A percentile compares a stretch with the other conserved stretches of the same genome.
phyloP scores from a whole-genome alignment of 768 basidiomycete genomes.

The Collybiopsis confluens region DNA sequence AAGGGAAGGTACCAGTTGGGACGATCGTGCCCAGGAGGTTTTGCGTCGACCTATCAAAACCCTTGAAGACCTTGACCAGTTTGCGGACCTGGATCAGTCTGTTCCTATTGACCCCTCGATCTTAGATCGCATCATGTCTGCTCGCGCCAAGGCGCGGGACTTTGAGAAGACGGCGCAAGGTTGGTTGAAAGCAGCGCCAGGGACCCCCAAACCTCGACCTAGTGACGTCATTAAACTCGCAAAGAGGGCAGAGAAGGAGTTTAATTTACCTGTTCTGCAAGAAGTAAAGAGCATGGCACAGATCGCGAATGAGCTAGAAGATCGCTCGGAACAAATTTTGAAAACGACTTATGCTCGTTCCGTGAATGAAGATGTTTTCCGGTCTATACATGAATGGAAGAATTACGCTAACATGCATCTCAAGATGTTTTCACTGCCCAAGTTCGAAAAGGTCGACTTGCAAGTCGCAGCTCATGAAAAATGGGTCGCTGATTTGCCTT shows the following conservation, averaged over 20 bases:
- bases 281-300: slow-evolving; percentile 69
- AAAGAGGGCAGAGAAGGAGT: slow-evolving; percentile 72
- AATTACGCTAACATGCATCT: slow-evolving; percentile 69
- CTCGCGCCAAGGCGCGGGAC: slow-evolving; percentile 68
- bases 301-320: slow-evolving; percentile 75
- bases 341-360: slow-evolving; percentile 53
- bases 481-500: slow-evolving; percentile 75
- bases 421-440: slow-evolving; percentile 66
- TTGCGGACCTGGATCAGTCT: slow-evolving; percentile 57
- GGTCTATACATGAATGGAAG: slow-evolving; percentile 70
- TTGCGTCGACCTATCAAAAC: slow-evolving; percentile 70
- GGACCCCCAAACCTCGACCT: slow-evolving; percentile 54
- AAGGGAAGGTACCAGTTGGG: slow-evolving; percentile 73
- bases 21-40: slow-evolving; percentile 59
- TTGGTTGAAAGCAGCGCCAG: slow-evolving; percentile 60
- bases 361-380: slow-evolving; percentile 64
- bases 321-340: slow-evolving; percentile 69
- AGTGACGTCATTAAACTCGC: slow-evolving; percentile 68
- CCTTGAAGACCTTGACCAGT: slow-evolving; percentile 71
- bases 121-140: slow-evolving; percentile 58
- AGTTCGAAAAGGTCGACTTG: slow-evolving; percentile 66
- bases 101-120: slow-evolving; percentile 70
- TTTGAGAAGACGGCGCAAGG: slow-evolving; percentile 74
- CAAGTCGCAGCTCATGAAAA: slow-evolving; percentile 64
- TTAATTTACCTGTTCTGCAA: slow-evolving; percentile 59